A percentile compares a stretch with the other conserved stretches of the same genome.
Conservation (phyloP, 2,329 filamentous ascomycete genomes). For the Lasiodiplodia hormozganensis region DNA sequence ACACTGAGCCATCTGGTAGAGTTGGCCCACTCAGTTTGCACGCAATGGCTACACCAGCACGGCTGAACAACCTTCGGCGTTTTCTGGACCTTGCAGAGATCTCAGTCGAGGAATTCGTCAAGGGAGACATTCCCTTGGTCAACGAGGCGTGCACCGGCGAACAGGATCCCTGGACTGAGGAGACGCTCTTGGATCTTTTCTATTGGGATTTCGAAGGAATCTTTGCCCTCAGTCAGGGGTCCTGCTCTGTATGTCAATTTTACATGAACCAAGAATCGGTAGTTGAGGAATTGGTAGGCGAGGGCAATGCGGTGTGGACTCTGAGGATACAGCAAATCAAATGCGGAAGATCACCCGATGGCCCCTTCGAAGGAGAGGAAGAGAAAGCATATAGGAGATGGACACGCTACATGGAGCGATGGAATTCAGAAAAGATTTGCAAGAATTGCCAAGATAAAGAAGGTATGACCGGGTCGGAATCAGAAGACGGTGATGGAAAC, state of each 20-base stretch:
- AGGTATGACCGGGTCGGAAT: not conserved
- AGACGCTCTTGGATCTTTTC: not conserved
- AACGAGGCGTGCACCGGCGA: not conserved
- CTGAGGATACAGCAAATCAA: not conserved
- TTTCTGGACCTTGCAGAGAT: not conserved
- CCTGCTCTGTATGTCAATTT: not conserved
- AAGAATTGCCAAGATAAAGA: not conserved
- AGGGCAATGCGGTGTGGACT: not conserved
- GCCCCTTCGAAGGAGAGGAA: not conserved
- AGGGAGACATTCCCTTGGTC: not conserved
- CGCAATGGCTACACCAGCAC: not conserved
- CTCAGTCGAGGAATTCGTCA: not conserved
- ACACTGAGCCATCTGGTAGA: not conserved
- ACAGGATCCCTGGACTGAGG: not conserved
- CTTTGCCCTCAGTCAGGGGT: fast-evolving
- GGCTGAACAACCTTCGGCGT: not conserved
- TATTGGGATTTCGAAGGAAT: not conserved
- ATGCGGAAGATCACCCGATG: not conserved
- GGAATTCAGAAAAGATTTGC: not conserved
- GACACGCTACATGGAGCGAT: not conserved
- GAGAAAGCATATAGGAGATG: not conserved
- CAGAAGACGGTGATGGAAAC: too few species aligned
- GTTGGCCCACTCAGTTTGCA: not conserved
- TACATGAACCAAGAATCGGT: too few species aligned
- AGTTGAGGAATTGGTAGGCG: too few species aligned